Conservation (phyloP, 164 flowering plant species). For the Vitis amurensis region DNA sequence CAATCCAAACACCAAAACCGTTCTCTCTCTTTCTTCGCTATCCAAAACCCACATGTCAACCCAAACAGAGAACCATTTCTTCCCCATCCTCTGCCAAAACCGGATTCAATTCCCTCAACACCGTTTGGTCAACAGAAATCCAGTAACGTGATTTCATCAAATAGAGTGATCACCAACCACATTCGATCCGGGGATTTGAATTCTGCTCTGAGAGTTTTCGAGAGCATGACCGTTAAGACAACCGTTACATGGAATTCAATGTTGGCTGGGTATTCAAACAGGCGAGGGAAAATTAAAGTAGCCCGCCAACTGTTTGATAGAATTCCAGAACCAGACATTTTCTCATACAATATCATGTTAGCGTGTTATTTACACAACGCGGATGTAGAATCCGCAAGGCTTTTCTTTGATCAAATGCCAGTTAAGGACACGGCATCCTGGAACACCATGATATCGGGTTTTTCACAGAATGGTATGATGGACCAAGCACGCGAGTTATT, state of each 20-base stretch:
- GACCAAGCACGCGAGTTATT: slow-evolving; percentile 30
- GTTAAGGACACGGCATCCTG: slow-evolving; percentile 41
- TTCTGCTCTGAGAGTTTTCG: slow-evolving; percentile 37
- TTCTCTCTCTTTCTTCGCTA: slow-evolving; percentile 8
- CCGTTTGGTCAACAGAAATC: slow-evolving; percentile 2
- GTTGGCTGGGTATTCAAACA: slow-evolving; percentile 25
- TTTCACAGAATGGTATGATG: slow-evolving; percentile 30
- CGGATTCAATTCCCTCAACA: slow-evolving; percentile 15
- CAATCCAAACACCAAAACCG: slow-evolving; percentile 11
- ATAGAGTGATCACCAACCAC: slow-evolving; percentile 28
- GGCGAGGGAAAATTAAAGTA: slow-evolving; percentile 28
- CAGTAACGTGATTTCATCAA: slow-evolving; percentile 23
- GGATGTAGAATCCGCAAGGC: slow-evolving; percentile 20
- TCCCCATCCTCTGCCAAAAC: neutral
- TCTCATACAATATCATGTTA: slow-evolving; percentile 43
- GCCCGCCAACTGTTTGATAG: slow-evolving; percentile 43
- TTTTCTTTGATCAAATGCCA: slow-evolving; percentile 36
- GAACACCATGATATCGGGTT: slow-evolving; percentile 53
- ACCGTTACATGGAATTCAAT: slow-evolving; percentile 47
- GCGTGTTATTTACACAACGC: slow-evolving; percentile 31
- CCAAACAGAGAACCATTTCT: slow-evolving; percentile 2
- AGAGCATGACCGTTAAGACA: slow-evolving; percentile 30
- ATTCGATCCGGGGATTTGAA: slow-evolving; percentile 31
- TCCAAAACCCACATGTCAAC: slow-evolving; percentile 21
- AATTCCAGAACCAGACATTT: slow-evolving; percentile 47